Conservation (phyloP, 768 basidiomycete species). For the Steccherinum ochraceum region DNA sequence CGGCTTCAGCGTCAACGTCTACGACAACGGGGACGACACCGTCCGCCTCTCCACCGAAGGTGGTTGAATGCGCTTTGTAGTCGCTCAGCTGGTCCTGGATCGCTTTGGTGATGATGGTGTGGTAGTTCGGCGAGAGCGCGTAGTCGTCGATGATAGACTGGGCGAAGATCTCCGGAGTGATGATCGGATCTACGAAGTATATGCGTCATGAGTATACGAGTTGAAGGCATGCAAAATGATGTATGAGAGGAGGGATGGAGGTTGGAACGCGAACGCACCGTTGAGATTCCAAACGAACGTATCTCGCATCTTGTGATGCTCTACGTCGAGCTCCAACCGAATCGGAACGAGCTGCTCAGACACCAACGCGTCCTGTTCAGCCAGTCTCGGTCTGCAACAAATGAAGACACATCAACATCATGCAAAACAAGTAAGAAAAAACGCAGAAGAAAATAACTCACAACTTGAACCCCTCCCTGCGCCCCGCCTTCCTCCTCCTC, state of each 20-base stretch:
- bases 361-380: conserved; percentile 47
- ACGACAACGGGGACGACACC: conserved; percentile 17
- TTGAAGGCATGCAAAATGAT: background rate
- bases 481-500: conserved; percentile 43
- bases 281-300: conserved; percentile 97
- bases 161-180: conserved; percentile 88
- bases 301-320: conserved; percentile 89
- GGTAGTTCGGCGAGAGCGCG: conserved; percentile 57
- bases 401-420: background rate
- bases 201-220: background rate
- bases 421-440: conserved; percentile 5
- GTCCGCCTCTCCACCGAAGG: conserved; percentile 39
- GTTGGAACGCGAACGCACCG: conserved; percentile 55
- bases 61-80: conserved; percentile 60
- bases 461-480: conserved; percentile 69
- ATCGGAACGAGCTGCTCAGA: conserved; percentile 89
- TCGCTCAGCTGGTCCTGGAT: conserved; percentile 89
- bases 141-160: conserved; percentile 92
- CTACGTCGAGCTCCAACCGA: conserved; percentile 94
- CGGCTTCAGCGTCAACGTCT: conserved; percentile 15
- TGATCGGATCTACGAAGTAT: conserved; percentile 62
- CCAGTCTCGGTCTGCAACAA: conserved; percentile 22
- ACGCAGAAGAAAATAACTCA: conserved; percentile 36
- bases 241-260: background rate
- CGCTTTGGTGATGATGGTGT: conserved; percentile 62